phyloP scores from a whole-genome alignment of 2,329 filamentous ascomycete genomes.

The Penicillium olsonii region DNA sequence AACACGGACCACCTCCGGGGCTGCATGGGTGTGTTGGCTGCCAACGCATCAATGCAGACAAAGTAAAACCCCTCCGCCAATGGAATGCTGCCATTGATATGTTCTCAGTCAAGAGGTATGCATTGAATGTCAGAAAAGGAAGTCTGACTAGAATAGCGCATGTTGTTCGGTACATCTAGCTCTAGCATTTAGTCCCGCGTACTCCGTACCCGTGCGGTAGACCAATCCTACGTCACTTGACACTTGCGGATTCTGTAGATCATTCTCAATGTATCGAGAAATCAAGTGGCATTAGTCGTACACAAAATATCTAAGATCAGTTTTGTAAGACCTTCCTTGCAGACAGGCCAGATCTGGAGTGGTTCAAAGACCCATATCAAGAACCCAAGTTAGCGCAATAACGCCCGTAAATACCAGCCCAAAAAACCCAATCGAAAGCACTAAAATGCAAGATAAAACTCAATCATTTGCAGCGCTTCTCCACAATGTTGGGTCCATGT shows the following conservation, averaged over 20 bases:
- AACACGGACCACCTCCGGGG: conserved; percentile 22
- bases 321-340: conserved; percentile 11
- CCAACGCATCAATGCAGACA: conserved; percentile 6
- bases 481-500: conserved; percentile 84
- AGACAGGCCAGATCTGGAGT: conserved; percentile 11
- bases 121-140: not conserved
- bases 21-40: conserved; percentile 25
- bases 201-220: too few relatives aligned
- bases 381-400: conserved; percentile 11
- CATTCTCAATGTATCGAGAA: conserved; percentile 5
- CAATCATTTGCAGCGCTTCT: conserved; percentile 86
- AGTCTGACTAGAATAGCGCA: not conserved
- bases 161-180: not conserved
- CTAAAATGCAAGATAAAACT: not conserved
- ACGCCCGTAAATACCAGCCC: conserved; percentile 10
- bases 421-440: not conserved
- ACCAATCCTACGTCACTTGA: not conserved
- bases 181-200: too few relatives aligned
- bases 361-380: conserved; percentile 8
- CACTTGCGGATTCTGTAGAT: not conserved
- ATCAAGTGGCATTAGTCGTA: conserved; percentile 15
- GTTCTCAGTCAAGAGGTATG: not conserved
- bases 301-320: conserved; percentile 15
- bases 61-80: not conserved
- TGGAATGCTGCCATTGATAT: not conserved